Evolutionary conservation across 1,139 yeast genomes (phyloP).

Genomic region (Yarrowia galli): DNA sequence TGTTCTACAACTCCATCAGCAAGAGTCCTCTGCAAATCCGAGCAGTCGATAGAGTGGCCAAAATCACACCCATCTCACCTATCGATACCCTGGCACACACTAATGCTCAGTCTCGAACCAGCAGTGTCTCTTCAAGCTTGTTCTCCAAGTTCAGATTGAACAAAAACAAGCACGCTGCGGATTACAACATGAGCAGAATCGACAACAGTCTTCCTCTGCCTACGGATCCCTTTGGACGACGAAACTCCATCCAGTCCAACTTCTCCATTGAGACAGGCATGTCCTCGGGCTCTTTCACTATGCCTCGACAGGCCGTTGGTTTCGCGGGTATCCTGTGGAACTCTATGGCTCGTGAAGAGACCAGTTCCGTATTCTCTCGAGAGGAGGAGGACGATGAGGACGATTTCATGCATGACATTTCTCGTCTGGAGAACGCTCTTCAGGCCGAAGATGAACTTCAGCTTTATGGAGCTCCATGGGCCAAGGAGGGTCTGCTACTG

Average conservation of each 20-base stretch:
- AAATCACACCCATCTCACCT: slow-evolving; percentile 21
- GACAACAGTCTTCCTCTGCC: slow-evolving; percentile 39
- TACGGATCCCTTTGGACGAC: slow-evolving; percentile 42
- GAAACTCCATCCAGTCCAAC: slow-evolving; percentile 48
- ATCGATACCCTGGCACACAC: slow-evolving; percentile 29
- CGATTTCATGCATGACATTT: slow-evolving; percentile 45
- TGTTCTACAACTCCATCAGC: slow-evolving; percentile 30
- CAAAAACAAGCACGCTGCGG: slow-evolving; percentile 42
- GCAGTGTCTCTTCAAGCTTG: slow-evolving; percentile 10
- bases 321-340: slow-evolving; percentile 51
- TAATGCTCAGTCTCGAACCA: not conserved
- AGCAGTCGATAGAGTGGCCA: slow-evolving; percentile 41
- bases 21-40: slow-evolving; percentile 32
- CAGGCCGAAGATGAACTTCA: slow-evolving; percentile 66
- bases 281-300: slow-evolving; percentile 44
- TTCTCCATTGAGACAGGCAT: slow-evolving; percentile 47
- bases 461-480: slow-evolving; percentile 76
- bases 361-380: slow-evolving; percentile 24
- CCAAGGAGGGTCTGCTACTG: slow-evolving; percentile 72
- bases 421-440: slow-evolving; percentile 47
- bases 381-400: slow-evolving; percentile 40
- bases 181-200: slow-evolving; percentile 44
- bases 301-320: slow-evolving; percentile 49
- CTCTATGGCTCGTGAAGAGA: slow-evolving; percentile 49
- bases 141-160: slow-evolving; percentile 43